Base-by-base conservation (phyloP, 164 flowering plant species). In the Stephania yunnanensis region DNA sequence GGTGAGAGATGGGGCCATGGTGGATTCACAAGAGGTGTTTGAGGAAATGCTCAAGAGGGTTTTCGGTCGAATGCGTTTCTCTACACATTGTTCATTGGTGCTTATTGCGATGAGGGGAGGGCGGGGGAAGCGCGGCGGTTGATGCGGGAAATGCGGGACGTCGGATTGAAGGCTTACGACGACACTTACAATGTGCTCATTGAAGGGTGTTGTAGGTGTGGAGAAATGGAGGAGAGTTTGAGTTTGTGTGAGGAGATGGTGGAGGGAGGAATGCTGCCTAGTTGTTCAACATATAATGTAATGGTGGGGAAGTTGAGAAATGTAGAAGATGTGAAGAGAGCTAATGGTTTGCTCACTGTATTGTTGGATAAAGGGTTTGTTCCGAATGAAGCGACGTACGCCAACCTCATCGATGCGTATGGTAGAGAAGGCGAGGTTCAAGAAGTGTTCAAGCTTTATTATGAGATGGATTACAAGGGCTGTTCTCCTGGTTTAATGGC, bases 21-120 rank as follows among this genome's bases (percentile, higher is more conserved):
- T 78, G 11, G 78, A 84, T 6, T 91, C 90, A 45, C 70, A 74
- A 79, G 78, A 82, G 71, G 79, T 87, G 50, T 89, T 78, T 72
- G 95, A 86, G 25, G 91, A 86, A 82, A 88, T 94, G 95, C 82
- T 87, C 9, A 87, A 80, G 72, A 89, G 89, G 97, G 98, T 67
- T 88, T 89, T 74, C 76, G 68, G 46, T 76, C 86, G 46, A 94
- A 94, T 81, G 66, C 95, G 0, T 92, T 94, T 74, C 81, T 91
- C 6, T 83, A 80, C 76, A 89, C 94, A 68, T 71, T 81, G 78
- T 88, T 94, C 70, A 87, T 94, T 20, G 87, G 84, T 58, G 85
- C 79, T 3, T 80, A 85, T 66, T 85, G 90, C 73, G 70, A 70
- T 64, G 80, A 70, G 44, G 89, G 88, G 46, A 82, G 63, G 76